Evolutionary conservation across 2,329 filamentous ascomycete genomes (phyloP).

Genomic region (Chalaropsis thielavioides): DNA sequence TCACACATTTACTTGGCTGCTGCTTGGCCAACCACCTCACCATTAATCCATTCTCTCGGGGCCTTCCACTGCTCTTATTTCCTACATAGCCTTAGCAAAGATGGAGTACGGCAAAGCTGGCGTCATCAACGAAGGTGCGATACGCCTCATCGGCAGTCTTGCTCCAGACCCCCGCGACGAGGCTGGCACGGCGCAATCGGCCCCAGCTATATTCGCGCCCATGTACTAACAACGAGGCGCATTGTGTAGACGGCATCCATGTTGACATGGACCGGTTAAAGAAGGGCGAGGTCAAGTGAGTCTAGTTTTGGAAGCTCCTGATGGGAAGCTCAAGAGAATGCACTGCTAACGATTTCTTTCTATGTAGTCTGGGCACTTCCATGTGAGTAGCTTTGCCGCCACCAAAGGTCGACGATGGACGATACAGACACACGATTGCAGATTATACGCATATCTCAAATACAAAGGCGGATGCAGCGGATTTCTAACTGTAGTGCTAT

Average conservation of each 20-base stretch:
- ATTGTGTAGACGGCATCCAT: constrained; percentile 78
- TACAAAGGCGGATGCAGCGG: constrained; percentile 16
- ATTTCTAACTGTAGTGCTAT: constrained; percentile 20
- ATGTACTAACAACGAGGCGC: constrained; percentile 18
- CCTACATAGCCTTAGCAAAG: background rate
- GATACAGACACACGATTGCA: background rate
- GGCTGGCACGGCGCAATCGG: constrained; percentile 6
- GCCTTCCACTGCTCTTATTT: background rate
- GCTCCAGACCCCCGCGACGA: constrained; percentile 11
- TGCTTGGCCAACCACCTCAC: background rate
- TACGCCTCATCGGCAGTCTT: background rate
- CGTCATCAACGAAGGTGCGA: constrained; percentile 47
- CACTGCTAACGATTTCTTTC: constrained; percentile 25
- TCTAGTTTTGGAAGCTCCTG: constrained; percentile 19
- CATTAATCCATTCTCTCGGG: background rate
- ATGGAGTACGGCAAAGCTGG: constrained; percentile 53
- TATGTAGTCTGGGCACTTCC: constrained; percentile 73
- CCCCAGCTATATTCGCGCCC: background rate
- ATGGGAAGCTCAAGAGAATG: background rate
- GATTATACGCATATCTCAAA: background rate
- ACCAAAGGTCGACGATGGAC: background rate
- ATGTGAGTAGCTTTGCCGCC: constrained; percentile 48
- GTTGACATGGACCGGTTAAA: constrained; percentile 98
- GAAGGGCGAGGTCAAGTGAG: constrained; percentile 97
- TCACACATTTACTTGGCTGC: background rate